Conservation (phyloP, 2,329 filamentous ascomycete species). For the Domatiomyces globalis region DNA sequence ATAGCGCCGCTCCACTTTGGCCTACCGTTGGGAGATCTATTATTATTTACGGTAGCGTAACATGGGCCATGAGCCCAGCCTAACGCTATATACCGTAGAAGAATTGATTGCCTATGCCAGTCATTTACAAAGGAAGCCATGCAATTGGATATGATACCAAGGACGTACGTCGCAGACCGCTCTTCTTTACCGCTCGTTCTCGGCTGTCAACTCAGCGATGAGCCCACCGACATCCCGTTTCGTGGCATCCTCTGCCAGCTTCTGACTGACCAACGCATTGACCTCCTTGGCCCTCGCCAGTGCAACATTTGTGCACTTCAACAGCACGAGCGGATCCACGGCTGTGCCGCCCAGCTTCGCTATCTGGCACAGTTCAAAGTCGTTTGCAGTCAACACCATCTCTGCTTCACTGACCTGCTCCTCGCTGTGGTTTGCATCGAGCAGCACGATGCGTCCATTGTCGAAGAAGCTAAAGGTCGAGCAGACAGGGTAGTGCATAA, state of each 20-base stretch:
- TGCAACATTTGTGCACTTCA: slow-evolving; percentile 63
- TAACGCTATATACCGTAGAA: too few relatives aligned
- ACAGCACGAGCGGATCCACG: slow-evolving; percentile 62
- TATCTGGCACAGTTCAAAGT: slow-evolving; percentile 81
- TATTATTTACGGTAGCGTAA: too few relatives aligned
- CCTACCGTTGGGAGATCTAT: too few relatives aligned
- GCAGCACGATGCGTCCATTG: slow-evolving; percentile 29
- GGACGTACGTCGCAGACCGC: not conserved
- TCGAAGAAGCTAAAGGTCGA: slow-evolving; percentile 75
- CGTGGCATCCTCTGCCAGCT: slow-evolving; percentile 63
- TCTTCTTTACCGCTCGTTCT: slow-evolving; percentile 57
- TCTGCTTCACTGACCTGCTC: slow-evolving; percentile 50
- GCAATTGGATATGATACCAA: not conserved
- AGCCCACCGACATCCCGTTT: slow-evolving; percentile 64
- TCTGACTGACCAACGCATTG: slow-evolving; percentile 56
- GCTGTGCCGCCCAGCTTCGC: slow-evolving; percentile 77
- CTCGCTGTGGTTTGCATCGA: slow-evolving; percentile 35
- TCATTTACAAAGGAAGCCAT: too few relatives aligned
- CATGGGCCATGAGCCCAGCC: too few relatives aligned
- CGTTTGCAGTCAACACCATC: slow-evolving; percentile 69
- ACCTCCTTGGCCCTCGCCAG: slow-evolving; percentile 69
- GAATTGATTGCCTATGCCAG: too few relatives aligned
- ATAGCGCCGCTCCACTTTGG: too few relatives aligned
- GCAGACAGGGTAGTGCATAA: slow-evolving; percentile 84
- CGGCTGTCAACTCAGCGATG: slow-evolving; percentile 64